Conservation (phyloP, 306 rosid genomes). For the Canavalia ensiformis region DNA sequence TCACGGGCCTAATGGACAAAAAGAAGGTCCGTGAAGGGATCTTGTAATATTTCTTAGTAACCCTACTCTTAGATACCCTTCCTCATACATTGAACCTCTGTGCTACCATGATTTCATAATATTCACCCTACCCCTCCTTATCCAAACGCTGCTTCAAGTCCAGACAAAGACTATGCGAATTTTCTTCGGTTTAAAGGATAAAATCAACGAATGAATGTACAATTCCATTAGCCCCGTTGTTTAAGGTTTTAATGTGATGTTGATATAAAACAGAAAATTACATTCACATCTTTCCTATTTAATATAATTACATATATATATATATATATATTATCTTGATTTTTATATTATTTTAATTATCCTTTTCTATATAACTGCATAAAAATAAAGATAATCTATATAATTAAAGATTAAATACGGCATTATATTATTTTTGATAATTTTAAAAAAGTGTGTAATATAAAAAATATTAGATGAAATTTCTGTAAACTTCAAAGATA, state of each 20-base stretch:
- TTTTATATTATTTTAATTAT: no score
- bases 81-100: slow-evolving; percentile 33
- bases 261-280: no score
- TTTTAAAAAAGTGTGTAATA: no score
- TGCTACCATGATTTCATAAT: background rate
- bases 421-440: no score
- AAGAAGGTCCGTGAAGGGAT: slow-evolving; percentile 16
- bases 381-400: no score
- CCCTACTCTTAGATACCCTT: background rate
- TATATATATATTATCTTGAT: no score
- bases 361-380: no score
- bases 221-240: background rate
- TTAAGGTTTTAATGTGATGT: background rate
- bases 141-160: slow-evolving; percentile 6
- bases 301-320: no score
- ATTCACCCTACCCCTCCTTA: background rate
- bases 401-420: no score
- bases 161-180: background rate
- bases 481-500: no score
- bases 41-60: background rate
- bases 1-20: slow-evolving; percentile 42
- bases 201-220: background rate
- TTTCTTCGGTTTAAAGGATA: background rate
- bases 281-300: no score
- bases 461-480: no score